These are phyloP conservation scores for Scheffersomyces lignosus DNA, from an alignment of 805 yeast genomes.

Conservation along the genomic window DNA sequence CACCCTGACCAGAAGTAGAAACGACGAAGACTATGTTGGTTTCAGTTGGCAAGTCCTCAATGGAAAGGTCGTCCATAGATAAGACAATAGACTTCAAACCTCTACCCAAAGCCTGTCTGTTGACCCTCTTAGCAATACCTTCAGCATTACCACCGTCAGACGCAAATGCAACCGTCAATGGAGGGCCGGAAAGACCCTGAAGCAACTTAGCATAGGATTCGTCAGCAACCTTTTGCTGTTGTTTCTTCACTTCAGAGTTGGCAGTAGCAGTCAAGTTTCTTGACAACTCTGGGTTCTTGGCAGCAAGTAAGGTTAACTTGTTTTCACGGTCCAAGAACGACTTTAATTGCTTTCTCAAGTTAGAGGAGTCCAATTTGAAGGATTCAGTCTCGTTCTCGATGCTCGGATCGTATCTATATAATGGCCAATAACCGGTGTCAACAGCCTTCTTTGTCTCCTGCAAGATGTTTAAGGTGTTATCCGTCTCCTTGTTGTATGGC, in stretches of 20 bases:
- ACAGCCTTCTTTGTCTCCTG: constrained; percentile 88
- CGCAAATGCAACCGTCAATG: constrained; percentile 80
- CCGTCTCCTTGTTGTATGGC: constrained; percentile 68
- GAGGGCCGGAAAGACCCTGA: constrained; percentile 91
- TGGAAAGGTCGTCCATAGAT: constrained; percentile 69
- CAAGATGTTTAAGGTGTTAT: constrained; percentile 69
- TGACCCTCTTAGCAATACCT: constrained; percentile 73
- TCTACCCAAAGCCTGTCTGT: constrained; percentile 75
- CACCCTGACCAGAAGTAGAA: constrained; percentile 86
- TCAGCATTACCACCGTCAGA: constrained; percentile 93
- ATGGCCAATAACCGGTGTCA: constrained; percentile 95
- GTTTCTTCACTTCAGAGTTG: constrained; percentile 52
- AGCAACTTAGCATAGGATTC: constrained; percentile 74
- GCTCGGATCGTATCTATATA: constrained; percentile 80
- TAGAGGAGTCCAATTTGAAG: constrained; percentile 86
- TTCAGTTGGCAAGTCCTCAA: constrained; percentile 73
- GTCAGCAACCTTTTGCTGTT: constrained; percentile 68
- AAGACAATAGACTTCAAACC: constrained; percentile 67
- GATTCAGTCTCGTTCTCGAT: constrained; percentile 48
- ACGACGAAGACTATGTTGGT: constrained; percentile 67
- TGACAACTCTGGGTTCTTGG: constrained; percentile 70
- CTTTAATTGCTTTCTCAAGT: constrained; percentile 71
- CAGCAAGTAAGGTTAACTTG: constrained; percentile 73
- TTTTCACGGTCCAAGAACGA: constrained; percentile 88
- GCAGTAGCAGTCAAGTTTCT: constrained; percentile 69